Evolutionary conservation across 2,329 filamentous ascomycete genomes (phyloP).

Genomic region (Colletotrichum coccodes): DNA sequence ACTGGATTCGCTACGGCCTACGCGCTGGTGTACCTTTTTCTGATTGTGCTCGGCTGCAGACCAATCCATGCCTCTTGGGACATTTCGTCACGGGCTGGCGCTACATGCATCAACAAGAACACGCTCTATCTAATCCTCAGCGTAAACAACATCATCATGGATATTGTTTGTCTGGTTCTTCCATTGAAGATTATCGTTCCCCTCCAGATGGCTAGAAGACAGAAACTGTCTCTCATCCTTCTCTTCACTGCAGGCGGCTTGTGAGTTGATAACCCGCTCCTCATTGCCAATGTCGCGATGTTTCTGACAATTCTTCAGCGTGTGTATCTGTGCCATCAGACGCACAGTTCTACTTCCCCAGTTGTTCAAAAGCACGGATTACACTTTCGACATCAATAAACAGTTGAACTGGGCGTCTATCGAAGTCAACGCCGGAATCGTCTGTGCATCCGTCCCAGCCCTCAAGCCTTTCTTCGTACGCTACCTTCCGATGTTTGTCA

Average conservation of each 20-base stretch:
- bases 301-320: slow-evolving; percentile 32
- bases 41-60: slow-evolving; percentile 35
- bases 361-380: slow-evolving; percentile 38
- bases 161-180: slow-evolving; percentile 26
- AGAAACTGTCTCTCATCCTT: slow-evolving; percentile 26
- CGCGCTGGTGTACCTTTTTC: slow-evolving; percentile 36
- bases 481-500: slow-evolving; percentile 31
- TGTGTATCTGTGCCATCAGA: slow-evolving; percentile 44
- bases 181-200: slow-evolving; percentile 29
- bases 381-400: slow-evolving; percentile 39
- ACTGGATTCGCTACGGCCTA: slow-evolving; percentile 42
- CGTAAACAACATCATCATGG: slow-evolving; percentile 30
- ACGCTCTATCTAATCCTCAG: slow-evolving; percentile 20
- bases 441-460: slow-evolving; percentile 30
- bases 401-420: slow-evolving; percentile 43
- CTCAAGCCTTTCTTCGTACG: slow-evolving; percentile 36
- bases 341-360: slow-evolving; percentile 41
- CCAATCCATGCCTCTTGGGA: slow-evolving; percentile 27
- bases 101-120: slow-evolving; percentile 23
- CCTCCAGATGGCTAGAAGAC: slow-evolving; percentile 25
- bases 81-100: not conserved
- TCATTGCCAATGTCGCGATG: not conserved
- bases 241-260: slow-evolving; percentile 28
- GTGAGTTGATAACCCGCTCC: not conserved
- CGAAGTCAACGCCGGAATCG: slow-evolving; percentile 33